Base-by-base conservation (phyloP, 1,284 basidiomycete species). In the Ganoderma lucidum region DNA sequence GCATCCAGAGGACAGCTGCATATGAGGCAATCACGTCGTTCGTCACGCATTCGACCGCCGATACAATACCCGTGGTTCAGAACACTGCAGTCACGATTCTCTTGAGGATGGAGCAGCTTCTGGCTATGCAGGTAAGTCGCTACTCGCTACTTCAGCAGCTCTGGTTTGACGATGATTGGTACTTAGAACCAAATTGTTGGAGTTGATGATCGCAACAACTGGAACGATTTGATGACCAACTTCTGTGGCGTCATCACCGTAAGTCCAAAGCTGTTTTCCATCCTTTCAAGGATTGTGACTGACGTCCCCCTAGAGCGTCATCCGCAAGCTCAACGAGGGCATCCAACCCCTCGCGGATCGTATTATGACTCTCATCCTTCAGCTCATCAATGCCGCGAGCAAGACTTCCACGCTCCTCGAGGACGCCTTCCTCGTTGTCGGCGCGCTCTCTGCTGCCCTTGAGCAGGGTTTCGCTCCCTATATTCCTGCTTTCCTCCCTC, bases 151-250 rank as follows among this genome's bases (percentile, higher is more conserved):
- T 42, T 41, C 44, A 32, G 39, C 28, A 23, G 17, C 10, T 15
- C 12, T 39, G 2, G 32, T 14, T 39, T 56, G 2, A 35, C 35
- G 1, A 48, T 0, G 68, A 8, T 62, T 64, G 19, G 17, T 8
- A 8, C 35, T 35, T 80, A 97, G 89, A 94, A 94, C 81, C 97
- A 99, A 84, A 93, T 99, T 64, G 86, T 99, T 59, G 98, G 97
- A 64, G 87, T 93, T 56, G 97, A 99, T 81, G 97, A 99, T 80
- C 91, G 96, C 74, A 97, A 97, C 83, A 99, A 99, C 85, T 99
- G 97, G 96, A 97, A 97, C 79, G 97, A 99, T 81, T 86, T 99
- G 55, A 97, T 99, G 81, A 94, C 95, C 82, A 98, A 97, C 82
- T 89, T 99, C 77, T 98, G 96, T 82, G 93, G 93, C 71, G 94